Evolutionary conservation across 2,329 filamentous ascomycete species (phyloP).

Genomic region (Juglanconis oblonga): DNA sequence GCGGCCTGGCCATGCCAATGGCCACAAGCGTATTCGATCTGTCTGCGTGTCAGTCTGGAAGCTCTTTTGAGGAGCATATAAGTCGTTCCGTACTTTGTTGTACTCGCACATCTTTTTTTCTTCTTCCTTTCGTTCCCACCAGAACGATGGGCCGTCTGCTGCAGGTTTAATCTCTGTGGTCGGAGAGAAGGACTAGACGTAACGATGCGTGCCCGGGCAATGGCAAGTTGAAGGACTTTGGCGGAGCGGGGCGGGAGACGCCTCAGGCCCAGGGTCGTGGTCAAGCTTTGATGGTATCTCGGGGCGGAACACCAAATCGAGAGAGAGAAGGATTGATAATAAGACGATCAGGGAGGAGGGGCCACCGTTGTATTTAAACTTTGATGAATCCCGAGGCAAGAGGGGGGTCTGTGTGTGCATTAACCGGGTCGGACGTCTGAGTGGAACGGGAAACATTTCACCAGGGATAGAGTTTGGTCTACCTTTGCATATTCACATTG

Average conservation of each 20-base stretch:
- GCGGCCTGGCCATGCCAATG: conserved; percentile 49
- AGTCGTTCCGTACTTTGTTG: conserved; percentile 14
- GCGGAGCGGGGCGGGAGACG: background rate
- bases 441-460: background rate
- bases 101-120: conserved; percentile 16
- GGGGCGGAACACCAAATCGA: background rate
- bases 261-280: background rate
- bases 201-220: no score
- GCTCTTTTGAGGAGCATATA: background rate
- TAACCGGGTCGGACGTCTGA: background rate
- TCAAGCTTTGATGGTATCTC: background rate
- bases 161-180: no score
- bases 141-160: no score
- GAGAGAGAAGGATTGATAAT: background rate
- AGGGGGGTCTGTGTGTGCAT: background rate
- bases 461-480: background rate
- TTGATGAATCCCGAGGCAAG: background rate
- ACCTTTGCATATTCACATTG: background rate
- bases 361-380: conserved; percentile 10
- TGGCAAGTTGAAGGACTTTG: background rate
- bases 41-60: background rate
- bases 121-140: background rate
- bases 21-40: conserved; percentile 50
- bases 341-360: background rate
- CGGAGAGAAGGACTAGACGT: background rate